Base-by-base conservation (phyloP, 2,329 filamentous ascomycete genomes). In the Chaetomium olivaceum region DNA sequence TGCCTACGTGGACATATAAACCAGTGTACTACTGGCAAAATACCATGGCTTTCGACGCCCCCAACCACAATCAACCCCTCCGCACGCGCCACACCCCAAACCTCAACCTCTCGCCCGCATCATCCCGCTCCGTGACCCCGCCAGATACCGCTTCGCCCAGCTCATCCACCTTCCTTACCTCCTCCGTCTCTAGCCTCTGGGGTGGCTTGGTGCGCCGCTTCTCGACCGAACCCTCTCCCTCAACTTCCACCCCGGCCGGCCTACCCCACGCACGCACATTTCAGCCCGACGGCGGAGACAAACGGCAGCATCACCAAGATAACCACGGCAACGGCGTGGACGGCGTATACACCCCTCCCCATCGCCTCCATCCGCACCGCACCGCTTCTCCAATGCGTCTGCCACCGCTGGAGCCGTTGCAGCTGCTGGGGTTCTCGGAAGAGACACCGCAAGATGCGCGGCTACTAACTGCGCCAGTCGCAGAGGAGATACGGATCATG, bases 401-500 rank as follows among this genome's bases (percentile, higher is more conserved):
- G 1, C 94, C 94, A 12, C 93, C 93, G 0, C 85, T 98, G 58
- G 93, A 94, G 64, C 92, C 94, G 0, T 79, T 98, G 25, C 81
- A 84, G 4, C 83, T 98, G 43, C 78, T 81, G 25, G 91, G 91
- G 46, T 92, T 89, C 77, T 81, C 82, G 65, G 79, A 81, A 1
- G 83, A 82, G 72, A 92, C 89, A 3, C 79, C 82, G 21, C 72
- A 79, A 21, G 83, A 82, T 43, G 88, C 87, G 56, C 85, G 87
- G 70, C 81, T 98, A 61, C 82, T 99, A 63, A 89, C 85, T 21
- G 81, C 82, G 58, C 85, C 88, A 12, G 81, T 98, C 33, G 95
- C 94, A 2, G 95, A 98, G 79, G 95, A 98, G 80, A 97, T 98
- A 64, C 86, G 95, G 57, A 85, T 96, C 48, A 88, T 98, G 73